Percentiles rank a stretch among this genome's conserved stretches.
phyloP scores from a whole-genome alignment of 2,329 filamentous ascomycete genomes.

The Aspergillus ustus region DNA sequence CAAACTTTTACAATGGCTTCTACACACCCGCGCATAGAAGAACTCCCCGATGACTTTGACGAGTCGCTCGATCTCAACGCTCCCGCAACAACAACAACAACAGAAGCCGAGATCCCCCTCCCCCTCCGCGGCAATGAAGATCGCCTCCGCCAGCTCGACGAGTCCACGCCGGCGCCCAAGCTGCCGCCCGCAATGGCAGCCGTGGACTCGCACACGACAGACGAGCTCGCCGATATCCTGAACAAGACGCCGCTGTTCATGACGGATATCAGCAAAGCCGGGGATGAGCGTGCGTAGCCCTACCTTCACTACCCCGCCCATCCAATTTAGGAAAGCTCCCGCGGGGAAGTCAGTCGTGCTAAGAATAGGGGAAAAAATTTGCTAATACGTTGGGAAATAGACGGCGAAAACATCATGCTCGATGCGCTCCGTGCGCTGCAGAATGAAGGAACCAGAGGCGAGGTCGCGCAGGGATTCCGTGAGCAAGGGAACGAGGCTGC shows the following conservation, averaged over 20 bases:
- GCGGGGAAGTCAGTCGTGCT: too few relatives aligned
- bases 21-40: conserved; percentile 55
- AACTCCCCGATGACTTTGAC: conserved; percentile 57
- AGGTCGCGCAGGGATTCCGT: conserved; percentile 83
- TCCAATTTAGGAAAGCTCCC: not conserved
- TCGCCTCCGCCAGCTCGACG: conserved; percentile 34
- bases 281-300: conserved; percentile 53
- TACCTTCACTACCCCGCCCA: not conserved
- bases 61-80: conserved; percentile 51
- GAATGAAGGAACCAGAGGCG: conserved; percentile 87
- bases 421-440: conserved; percentile 88
- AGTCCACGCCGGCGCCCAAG: conserved; percentile 43
- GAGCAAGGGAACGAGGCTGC: conserved; percentile 92
- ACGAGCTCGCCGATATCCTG: conserved; percentile 67
- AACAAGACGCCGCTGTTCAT: conserved; percentile 88
- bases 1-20: conserved; percentile 31
- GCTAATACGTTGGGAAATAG: conserved; percentile 25
- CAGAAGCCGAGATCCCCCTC: conserved; percentile 39
- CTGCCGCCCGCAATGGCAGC: conserved; percentile 65
- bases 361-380: too few relatives aligned
- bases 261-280: conserved; percentile 76
- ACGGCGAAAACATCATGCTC: conserved; percentile 77
- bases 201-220: conserved; percentile 59
- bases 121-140: conserved; percentile 48
- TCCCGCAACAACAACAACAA: conserved; percentile 30